Conservation (phyloP, 73 alveolate species). For the Urostyla sp. region DNA sequence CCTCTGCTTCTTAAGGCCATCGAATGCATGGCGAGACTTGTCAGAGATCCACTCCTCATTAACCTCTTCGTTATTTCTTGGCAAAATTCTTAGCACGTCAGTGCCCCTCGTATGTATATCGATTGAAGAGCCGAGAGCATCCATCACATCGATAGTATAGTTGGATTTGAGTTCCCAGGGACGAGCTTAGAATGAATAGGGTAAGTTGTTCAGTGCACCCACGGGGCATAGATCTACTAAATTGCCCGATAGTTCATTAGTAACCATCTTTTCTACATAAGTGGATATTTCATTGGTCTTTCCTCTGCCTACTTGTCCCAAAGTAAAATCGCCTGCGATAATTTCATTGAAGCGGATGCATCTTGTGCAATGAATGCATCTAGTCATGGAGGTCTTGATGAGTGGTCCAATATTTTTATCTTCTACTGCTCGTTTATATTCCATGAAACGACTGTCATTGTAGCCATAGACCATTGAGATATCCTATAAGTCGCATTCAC, state of each 20-base stretch:
- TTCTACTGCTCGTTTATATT: constrained; percentile 93
- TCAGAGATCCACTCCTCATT: constrained; percentile 93
- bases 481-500: constrained; percentile 95
- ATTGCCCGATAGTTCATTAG: constrained; percentile 90
- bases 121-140: constrained; percentile 79
- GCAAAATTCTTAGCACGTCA: constrained; percentile 91
- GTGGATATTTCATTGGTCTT: constrained; percentile 87
- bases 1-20: constrained; percentile 89
- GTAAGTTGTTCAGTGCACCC: constrained; percentile 91
- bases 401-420: constrained; percentile 93
- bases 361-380: constrained; percentile 95
- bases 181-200: constrained; percentile 88
- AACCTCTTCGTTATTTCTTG: constrained; percentile 90
- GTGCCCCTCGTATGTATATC: constrained; percentile 89
- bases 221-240: constrained; percentile 94
- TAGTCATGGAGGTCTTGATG: constrained; percentile 85
- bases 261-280: constrained; percentile 84
- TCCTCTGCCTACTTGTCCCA: constrained; percentile 93
- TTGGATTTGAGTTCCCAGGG: constrained; percentile 92
- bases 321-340: constrained; percentile 85
- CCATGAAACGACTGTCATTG: constrained; percentile 81
- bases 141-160: constrained; percentile 88
- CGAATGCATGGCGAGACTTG: constrained; percentile 91
- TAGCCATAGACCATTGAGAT: constrained; percentile 88
- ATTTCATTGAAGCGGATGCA: constrained; percentile 88